phyloP scores from a whole-genome alignment of 2,329 filamentous ascomycete genomes.

The Exophiala sideris region DNA sequence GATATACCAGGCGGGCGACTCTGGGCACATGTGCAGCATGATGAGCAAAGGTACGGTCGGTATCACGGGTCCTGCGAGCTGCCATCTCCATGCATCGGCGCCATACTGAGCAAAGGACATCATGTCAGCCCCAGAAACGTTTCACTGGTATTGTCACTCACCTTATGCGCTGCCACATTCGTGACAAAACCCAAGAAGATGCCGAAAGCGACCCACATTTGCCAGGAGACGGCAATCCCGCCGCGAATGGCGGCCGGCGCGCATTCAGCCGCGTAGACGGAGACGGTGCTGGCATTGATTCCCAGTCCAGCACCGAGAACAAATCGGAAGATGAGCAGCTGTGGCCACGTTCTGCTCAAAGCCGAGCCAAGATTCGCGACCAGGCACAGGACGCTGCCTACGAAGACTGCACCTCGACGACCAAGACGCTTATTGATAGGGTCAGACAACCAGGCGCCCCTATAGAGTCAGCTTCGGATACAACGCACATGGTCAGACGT shows the following conservation, averaged over 20 bases:
- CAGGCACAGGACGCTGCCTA: constrained; percentile 58
- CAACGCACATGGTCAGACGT: constrained; percentile 28
- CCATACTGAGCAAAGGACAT: constrained; percentile 33
- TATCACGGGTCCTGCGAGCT: constrained; percentile 62
- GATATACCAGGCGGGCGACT: constrained; percentile 65
- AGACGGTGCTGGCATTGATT: constrained; percentile 44
- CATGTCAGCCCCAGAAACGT: background rate
- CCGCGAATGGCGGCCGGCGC: constrained; percentile 49
- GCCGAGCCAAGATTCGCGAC: constrained; percentile 49
- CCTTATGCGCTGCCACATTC: constrained; percentile 61
- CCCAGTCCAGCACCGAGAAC: constrained; percentile 37
- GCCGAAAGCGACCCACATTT: constrained; percentile 52
- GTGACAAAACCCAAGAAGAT: constrained; percentile 66
- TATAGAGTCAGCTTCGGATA: constrained; percentile 25
- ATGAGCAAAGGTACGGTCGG: constrained; percentile 60
- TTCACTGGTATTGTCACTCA: constrained; percentile 23
- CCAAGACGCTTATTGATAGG: constrained; percentile 69
- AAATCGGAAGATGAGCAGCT: constrained; percentile 54
- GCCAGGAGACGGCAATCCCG: constrained; percentile 53
- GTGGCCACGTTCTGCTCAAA: constrained; percentile 56
- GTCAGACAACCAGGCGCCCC: constrained; percentile 65
- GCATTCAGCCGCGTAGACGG: constrained; percentile 48
- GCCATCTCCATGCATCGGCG: constrained; percentile 59
- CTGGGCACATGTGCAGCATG: constrained; percentile 60
- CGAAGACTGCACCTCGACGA: constrained; percentile 65